phyloP scores from a whole-genome alignment of 1,284 basidiomycete species.

The Ustilago bromivora region DNA sequence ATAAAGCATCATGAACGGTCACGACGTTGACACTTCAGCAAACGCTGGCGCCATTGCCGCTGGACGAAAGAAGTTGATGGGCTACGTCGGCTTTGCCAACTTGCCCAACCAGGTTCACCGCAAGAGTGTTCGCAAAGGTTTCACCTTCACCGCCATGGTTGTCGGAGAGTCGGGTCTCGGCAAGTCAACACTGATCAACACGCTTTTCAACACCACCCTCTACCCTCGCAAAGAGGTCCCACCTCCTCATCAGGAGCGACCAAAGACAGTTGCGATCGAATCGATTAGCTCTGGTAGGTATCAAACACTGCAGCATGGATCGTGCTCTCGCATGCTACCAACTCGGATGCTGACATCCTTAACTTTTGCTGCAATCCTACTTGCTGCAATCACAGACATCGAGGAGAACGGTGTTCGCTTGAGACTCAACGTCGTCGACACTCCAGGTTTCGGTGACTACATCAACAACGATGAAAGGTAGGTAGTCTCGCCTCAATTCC shows the following conservation, averaged over 20 bases:
- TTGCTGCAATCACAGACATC: conserved; percentile 53
- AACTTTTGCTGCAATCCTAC: neutral
- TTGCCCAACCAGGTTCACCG: conserved; percentile 69
- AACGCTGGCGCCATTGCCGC: conserved; percentile 20
- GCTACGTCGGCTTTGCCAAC: conserved; percentile 69
- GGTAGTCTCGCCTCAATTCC: neutral
- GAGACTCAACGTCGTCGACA: conserved; percentile 68
- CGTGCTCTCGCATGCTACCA: neutral
- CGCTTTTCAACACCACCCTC: conserved; percentile 68
- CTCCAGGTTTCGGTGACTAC: conserved; percentile 68
- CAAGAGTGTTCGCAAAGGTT: conserved; percentile 65
- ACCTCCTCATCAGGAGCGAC: conserved; percentile 60
- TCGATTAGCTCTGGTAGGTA: conserved; percentile 66
- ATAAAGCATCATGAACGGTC: conserved; percentile 35
- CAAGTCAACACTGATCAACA: conserved; percentile 69
- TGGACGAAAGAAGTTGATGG: conserved; percentile 62
- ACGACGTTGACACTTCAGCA: conserved; percentile 22
- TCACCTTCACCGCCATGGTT: conserved; percentile 68
- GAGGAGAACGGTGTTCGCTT: conserved; percentile 69
- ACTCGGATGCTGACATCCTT: neutral
- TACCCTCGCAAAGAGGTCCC: conserved; percentile 68
- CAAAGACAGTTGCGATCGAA: conserved; percentile 68
- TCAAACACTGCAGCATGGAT: neutral
- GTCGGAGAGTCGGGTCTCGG: conserved; percentile 69
- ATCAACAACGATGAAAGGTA: conserved; percentile 68